Percentiles rank a stretch among this genome's conserved stretches.
Conservation (phyloP, 352 stramenopile species). For the Globisporangium alternatum region DNA sequence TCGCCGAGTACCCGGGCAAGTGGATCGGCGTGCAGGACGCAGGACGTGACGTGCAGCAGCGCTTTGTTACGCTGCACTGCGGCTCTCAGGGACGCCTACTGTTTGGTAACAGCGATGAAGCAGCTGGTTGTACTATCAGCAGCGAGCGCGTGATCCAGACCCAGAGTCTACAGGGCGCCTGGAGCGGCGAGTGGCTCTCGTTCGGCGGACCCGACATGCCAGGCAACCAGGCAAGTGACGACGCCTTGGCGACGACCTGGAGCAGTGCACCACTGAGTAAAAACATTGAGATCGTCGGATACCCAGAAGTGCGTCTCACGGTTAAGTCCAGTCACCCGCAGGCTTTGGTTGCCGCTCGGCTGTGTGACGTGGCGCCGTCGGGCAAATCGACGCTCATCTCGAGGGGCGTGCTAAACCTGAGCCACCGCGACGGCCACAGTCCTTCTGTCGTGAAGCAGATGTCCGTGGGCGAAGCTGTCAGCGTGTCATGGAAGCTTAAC, state of each 20-base stretch:
- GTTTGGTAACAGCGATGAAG: background rate
- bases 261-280: conserved; percentile 17
- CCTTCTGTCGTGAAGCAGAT: conserved; percentile 30
- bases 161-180: conserved; percentile 38
- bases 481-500: conserved; percentile 38
- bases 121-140: background rate
- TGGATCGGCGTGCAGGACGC: conserved; percentile 35
- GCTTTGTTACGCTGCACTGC: conserved; percentile 34
- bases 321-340: conserved; percentile 38
- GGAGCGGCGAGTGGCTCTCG: conserved; percentile 52
- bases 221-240: conserved; percentile 34
- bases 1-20: conserved; percentile 38
- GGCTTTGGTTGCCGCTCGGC: conserved; percentile 32
- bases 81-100: conserved; percentile 11
- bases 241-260: conserved; percentile 36
- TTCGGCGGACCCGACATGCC: conserved; percentile 52
- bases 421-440: conserved; percentile 35
- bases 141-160: conserved; percentile 22
- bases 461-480: conserved; percentile 25
- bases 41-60: conserved; percentile 27
- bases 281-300: conserved; percentile 35
- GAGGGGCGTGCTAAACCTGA: conserved; percentile 43
- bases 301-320: conserved; percentile 34
- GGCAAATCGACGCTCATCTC: conserved; percentile 44
- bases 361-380: conserved; percentile 42